Percentiles rank a stretch among this genome's conserved stretches.
Evolutionary conservation across 2,329 filamentous ascomycete genomes (phyloP).

Genomic region (Pseudogymnoascus sp.): DNA sequence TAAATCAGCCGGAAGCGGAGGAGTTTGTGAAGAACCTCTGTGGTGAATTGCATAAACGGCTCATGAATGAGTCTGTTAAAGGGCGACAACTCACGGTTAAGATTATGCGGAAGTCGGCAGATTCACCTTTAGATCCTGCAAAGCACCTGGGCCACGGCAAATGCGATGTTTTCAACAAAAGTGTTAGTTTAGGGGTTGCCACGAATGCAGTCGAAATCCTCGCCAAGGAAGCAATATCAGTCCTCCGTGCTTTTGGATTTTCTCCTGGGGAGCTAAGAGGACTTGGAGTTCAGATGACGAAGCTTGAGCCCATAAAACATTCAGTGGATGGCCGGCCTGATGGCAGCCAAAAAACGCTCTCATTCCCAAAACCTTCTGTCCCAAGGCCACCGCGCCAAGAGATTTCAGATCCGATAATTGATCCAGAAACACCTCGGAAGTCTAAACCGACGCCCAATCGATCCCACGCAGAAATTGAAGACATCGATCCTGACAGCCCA

Average conservation of each 20-base stretch:
- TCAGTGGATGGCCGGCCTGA: conserved; percentile 46
- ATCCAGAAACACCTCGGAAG: conserved; percentile 23
- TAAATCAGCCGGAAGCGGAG: conserved; percentile 84
- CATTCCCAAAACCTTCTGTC: conserved; percentile 51
- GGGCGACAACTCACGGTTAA: conserved; percentile 88
- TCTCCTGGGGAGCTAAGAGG: conserved; percentile 89
- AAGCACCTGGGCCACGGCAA: conserved; percentile 94
- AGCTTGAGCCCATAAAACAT: conserved; percentile 69
- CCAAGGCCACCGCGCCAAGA: conserved; percentile 26
- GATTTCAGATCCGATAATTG: conserved; percentile 16
- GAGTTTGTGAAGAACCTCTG: conserved; percentile 82
- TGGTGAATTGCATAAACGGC: conserved; percentile 70
- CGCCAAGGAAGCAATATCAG: conserved; percentile 74
- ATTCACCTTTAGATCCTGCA: conserved; percentile 81
- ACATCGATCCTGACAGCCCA: conserved; percentile 46
- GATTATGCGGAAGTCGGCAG: conserved; percentile 77
- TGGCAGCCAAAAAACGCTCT: conserved; percentile 70
- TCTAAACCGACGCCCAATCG: conserved; percentile 11
- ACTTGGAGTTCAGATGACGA: conserved; percentile 87
- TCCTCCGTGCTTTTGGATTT: conserved; percentile 73
- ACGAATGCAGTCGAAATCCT: conserved; percentile 67
- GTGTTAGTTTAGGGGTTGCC: conserved; percentile 69
- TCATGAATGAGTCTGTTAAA: conserved; percentile 76
- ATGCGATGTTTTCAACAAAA: conserved; percentile 92
- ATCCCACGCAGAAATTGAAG: conserved; percentile 21